Evolutionary conservation across 768 basidiomycete species (phyloP), one percentile per base, ranked within the genome.

Genomic region (Termitomyces sp.): DNA sequence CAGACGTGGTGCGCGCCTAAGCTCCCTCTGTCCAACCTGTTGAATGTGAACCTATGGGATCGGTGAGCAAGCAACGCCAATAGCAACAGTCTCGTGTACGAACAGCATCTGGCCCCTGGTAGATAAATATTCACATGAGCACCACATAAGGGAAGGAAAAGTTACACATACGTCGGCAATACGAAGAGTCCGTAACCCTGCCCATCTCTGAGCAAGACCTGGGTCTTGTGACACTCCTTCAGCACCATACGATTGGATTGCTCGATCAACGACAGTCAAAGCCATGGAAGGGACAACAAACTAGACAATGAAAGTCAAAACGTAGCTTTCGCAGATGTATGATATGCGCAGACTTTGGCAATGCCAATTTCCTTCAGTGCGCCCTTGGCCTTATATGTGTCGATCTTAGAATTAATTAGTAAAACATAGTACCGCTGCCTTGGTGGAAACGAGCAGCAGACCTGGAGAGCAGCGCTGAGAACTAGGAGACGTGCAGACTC

Each of bases 311-410:
- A 53, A 37, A 40, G 45, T 40, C 33, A 51, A 19, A 30, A 45
- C 8, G 40, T 31, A 10, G 19, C 21, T 35, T 26, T 47, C 33
- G 35, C 5, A 45, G 50, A 19, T n/a, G 8, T 17, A 40, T 40
- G 12, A 10, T 40, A 17, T 6, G 26, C 26, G 57, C 73, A 42
- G 60, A 90, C 96, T 80, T 99, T 99, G 44, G 97, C 94, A 58
- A 98, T 91, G 23, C 93, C 95, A 64, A 99, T 98, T 70, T 98
- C 97, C 71, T 97, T 96, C 68, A 98, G 66, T 0, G 97, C 97
- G 31, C 92, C 94, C 70, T 98, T 99, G 1, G 97, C 91, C 60
- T 88, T 84, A 64, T 84, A 77, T 60, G 86, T 88, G 73, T 99
- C 97, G 61, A 98, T 94, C 88, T 94, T 58, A 9, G 52, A 15